Percentiles rank a stretch among this genome's conserved stretches.
Evolutionary conservation across 441 rosid species (phyloP).

Genomic region (Adansonia gregorii): DNA sequence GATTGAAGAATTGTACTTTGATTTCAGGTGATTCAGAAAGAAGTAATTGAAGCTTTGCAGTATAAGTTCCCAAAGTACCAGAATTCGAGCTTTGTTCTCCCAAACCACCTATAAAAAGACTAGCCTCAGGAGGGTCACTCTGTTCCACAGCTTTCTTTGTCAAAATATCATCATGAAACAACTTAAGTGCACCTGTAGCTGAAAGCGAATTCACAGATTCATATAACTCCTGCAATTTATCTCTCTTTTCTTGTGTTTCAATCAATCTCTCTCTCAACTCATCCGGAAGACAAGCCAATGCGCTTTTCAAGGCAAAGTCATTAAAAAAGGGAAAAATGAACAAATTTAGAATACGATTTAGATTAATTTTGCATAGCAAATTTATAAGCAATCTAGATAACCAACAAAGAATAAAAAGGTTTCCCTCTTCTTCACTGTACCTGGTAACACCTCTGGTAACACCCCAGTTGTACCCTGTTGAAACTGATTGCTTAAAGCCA

Average conservation of each 20-base stretch:
- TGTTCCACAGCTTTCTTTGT: constrained; percentile 37
- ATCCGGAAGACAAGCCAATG: constrained; percentile 61
- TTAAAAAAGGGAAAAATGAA: background rate
- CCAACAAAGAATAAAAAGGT: background rate
- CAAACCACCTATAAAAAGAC: constrained; percentile 24
- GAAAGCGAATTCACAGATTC: constrained; percentile 54
- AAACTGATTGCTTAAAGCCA: constrained; percentile 72
- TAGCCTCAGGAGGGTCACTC: constrained; percentile 35
- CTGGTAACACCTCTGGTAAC: constrained; percentile 74
- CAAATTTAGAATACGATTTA: background rate
- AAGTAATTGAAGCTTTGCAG: constrained; percentile 55
- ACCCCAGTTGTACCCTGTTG: constrained; percentile 70
- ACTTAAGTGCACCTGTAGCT: constrained; percentile 55
- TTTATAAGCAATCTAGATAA: background rate
- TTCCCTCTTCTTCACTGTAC: constrained; percentile 37
- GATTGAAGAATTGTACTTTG: constrained; percentile 19
- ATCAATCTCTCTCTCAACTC: constrained; percentile 52
- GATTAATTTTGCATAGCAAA: background rate
- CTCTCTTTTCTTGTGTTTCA: constrained; percentile 52
- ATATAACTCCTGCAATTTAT: constrained; percentile 47
- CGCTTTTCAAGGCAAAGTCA: constrained; percentile 42
- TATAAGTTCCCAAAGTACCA: constrained; percentile 41
- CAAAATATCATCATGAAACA: constrained; percentile 45
- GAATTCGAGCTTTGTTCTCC: constrained; percentile 28
- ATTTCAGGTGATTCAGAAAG: constrained; percentile 55